Evolutionary conservation across 768 basidiomycete genomes (phyloP).

Genomic region (Lepiota brunneoincarnata): DNA sequence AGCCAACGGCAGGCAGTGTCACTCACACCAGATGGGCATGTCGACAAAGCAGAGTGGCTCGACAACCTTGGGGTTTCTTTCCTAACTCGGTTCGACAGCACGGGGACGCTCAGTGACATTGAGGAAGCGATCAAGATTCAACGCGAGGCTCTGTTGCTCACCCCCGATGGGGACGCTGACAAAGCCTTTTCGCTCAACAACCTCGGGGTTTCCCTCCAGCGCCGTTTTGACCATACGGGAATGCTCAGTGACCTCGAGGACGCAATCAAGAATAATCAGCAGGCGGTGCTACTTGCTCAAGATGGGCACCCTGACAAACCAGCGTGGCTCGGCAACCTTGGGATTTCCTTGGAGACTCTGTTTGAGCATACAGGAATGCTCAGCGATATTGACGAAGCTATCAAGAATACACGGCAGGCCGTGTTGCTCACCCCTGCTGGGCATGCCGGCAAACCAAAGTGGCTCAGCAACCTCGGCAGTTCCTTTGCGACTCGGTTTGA

Average conservation of each 20-base stretch:
- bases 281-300: neutral
- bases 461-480: neutral
- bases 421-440: neutral
- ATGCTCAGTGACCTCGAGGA: neutral
- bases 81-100: neutral
- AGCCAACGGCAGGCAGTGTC: neutral
- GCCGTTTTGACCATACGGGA: neutral
- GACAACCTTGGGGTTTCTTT: slow-evolving; percentile 3
- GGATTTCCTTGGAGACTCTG: neutral
- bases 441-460: neutral
- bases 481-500: neutral
- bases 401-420: neutral
- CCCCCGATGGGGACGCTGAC: neutral
- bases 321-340: neutral
- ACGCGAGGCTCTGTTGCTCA: neutral
- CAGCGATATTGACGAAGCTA: neutral
- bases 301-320: neutral
- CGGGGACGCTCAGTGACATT: neutral
- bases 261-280: neutral
- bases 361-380: neutral
- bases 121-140: neutral
- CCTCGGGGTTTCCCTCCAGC: neutral
- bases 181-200: neutral
- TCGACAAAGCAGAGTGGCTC: neutral
- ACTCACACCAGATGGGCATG: neutral